Conservation (phyloP, 2,329 filamentous ascomycete genomes). For the Zasmidium angulare region DNA sequence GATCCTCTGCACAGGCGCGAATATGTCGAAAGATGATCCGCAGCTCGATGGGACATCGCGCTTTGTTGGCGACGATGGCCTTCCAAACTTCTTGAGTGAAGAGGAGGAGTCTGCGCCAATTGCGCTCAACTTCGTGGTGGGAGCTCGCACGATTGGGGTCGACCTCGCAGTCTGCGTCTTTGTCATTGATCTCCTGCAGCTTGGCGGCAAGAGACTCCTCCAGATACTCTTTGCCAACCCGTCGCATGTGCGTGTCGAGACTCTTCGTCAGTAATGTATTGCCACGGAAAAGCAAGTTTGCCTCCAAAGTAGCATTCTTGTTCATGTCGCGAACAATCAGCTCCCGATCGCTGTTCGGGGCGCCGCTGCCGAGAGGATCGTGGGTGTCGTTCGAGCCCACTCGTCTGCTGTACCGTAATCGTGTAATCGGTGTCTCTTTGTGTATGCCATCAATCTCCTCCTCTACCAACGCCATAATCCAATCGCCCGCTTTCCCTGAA, state of each 20-base stretch:
- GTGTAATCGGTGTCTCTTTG: conserved; percentile 71
- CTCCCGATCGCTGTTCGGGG: conserved; percentile 60
- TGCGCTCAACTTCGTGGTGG: conserved; percentile 72
- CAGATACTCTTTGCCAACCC: conserved; percentile 88
- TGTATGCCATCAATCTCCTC: conserved; percentile 95
- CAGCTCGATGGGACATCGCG: conserved; percentile 75
- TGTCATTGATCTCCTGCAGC: conserved; percentile 83
- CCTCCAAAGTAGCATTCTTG: conserved; percentile 78
- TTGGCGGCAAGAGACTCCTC: conserved; percentile 84
- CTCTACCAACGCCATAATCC: conserved; percentile 90
- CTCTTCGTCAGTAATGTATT: conserved; percentile 93
- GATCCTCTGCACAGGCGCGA: conserved; percentile 86
- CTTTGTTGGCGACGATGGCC: conserved; percentile 72
- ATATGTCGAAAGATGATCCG: conserved; percentile 87
- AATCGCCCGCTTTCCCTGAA: conserved; percentile 77
- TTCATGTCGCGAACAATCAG: conserved; percentile 73
- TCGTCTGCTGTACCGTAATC: conserved; percentile 64
- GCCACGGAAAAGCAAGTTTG: conserved; percentile 90
- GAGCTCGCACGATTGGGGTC: conserved; percentile 76
- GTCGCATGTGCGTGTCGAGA: conserved; percentile 92
- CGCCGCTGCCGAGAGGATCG: conserved; percentile 44
- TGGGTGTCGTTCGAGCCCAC: conserved; percentile 69
- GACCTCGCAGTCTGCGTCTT: conserved; percentile 90
- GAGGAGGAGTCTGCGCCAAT: conserved; percentile 75
- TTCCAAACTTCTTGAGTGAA: conserved; percentile 84